A percentile compares a stretch with the other conserved stretches of the same genome.
phyloP scores from a whole-genome alignment of 1,284 basidiomycete species.

The Volvariella volvacea region DNA sequence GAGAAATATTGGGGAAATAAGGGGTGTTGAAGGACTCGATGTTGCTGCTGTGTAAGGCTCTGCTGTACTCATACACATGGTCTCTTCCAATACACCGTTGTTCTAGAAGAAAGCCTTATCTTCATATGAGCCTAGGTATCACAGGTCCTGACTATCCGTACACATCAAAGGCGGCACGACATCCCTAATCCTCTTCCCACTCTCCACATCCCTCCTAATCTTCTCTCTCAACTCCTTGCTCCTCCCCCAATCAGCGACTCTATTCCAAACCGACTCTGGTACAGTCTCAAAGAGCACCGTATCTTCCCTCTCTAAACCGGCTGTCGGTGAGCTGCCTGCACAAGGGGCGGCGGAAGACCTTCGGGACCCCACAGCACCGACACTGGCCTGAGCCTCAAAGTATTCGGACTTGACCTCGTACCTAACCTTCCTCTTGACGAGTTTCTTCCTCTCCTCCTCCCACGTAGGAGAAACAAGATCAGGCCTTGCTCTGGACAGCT shows the following conservation, averaged over 20 bases:
- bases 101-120: too few relatives aligned
- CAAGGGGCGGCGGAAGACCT: too few relatives aligned
- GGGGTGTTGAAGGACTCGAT: too few relatives aligned
- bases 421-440: constrained; percentile 11
- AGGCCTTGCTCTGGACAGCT: constrained; percentile 19
- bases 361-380: too few relatives aligned
- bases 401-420: constrained; percentile 1
- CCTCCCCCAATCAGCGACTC: constrained; percentile 27
- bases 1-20: too few relatives aligned
- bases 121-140: too few relatives aligned
- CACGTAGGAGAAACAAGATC: constrained; percentile 18
- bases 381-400: too few relatives aligned
- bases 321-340: not conserved
- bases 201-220: constrained; percentile 19
- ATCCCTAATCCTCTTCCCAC: constrained; percentile 17
- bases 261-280: constrained; percentile 19
- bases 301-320: constrained; percentile 3
- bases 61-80: too few relatives aligned
- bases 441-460: constrained; percentile 14
- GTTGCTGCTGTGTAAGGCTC: too few relatives aligned
- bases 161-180: constrained; percentile 24
- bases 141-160: constrained; percentile 17
- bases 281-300: constrained; percentile 13
- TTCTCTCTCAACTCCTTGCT: constrained; percentile 23
- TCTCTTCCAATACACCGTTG: too few relatives aligned